Percentiles rank a stretch among this genome's conserved stretches.
Evolutionary conservation across 2,329 filamentous ascomycete genomes (phyloP).

Genomic region (Hymenoscyphus repandus): DNA sequence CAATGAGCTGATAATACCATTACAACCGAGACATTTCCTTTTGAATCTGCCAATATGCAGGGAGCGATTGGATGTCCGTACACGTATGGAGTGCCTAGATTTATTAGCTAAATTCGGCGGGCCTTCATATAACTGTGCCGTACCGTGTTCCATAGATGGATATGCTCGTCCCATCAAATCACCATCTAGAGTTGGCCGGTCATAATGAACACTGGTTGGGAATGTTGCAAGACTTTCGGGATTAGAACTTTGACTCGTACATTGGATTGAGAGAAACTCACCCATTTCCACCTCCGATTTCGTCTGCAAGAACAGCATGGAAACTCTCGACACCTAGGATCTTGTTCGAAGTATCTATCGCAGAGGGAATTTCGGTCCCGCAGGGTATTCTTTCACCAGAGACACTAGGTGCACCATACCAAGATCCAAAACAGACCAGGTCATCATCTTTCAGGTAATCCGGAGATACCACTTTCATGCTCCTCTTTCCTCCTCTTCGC

Average conservation of each 20-base stretch:
- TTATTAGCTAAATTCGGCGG: background rate
- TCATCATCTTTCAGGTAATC: slow-evolving; percentile 24
- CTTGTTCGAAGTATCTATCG: slow-evolving; percentile 34
- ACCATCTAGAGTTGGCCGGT: slow-evolving; percentile 46
- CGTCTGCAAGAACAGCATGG: slow-evolving; percentile 45
- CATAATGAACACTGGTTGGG: slow-evolving; percentile 49
- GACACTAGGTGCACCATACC: slow-evolving; percentile 41
- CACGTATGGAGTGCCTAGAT: slow-evolving; percentile 34
- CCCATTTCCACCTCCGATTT: slow-evolving; percentile 61
- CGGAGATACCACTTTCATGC: slow-evolving; percentile 36
- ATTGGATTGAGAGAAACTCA: background rate
- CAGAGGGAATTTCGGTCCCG: slow-evolving; percentile 35
- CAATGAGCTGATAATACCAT: slow-evolving; percentile 20
- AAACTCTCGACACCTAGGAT: slow-evolving; percentile 31
- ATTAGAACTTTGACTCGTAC: too few species aligned
- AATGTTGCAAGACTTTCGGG: slow-evolving; percentile 42
- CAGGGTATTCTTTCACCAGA: slow-evolving; percentile 33
- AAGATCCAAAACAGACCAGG: slow-evolving; percentile 38
- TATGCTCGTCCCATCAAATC: slow-evolving; percentile 51
- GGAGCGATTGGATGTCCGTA: slow-evolving; percentile 35
- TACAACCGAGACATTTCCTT: slow-evolving; percentile 33
- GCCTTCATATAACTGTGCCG: slow-evolving; percentile 33
- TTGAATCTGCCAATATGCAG: slow-evolving; percentile 35
- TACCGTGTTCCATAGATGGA: slow-evolving; percentile 35
- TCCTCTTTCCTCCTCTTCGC: slow-evolving; percentile 29